A percentile compares a stretch with the other conserved stretches of the same genome.
phyloP scores from a whole-genome alignment of 2,329 filamentous ascomycete species.

The Aspergillus intermedius region DNA sequence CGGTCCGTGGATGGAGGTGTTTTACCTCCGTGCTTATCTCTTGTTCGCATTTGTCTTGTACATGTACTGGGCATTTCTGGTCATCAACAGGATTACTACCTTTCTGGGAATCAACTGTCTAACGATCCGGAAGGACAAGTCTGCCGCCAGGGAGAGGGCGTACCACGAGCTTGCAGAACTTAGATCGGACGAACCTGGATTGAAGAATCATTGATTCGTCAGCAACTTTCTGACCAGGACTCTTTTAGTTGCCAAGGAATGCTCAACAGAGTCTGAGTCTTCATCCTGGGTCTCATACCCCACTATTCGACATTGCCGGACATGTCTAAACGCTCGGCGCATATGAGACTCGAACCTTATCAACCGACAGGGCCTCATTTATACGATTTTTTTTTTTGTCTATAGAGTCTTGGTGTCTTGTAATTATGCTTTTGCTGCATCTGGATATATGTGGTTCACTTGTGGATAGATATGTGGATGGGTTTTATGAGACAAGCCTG shows the following conservation, averaged over 20 bases:
- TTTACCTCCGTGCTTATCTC: constrained; percentile 80
- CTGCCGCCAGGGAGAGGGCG: constrained; percentile 26
- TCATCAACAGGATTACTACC: constrained; percentile 84
- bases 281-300: too few relatives aligned
- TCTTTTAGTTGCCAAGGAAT: neutral
- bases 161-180: constrained; percentile 31
- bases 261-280: neutral
- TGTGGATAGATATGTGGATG: neutral
- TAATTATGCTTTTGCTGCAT: neutral
- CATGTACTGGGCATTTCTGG: constrained; percentile 84
- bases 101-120: constrained; percentile 92
- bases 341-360: too few relatives aligned
- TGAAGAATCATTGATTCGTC: constrained; percentile 15
- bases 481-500: neutral
- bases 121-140: constrained; percentile 57
- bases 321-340: too few relatives aligned
- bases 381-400: neutral
- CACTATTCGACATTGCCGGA: too few relatives aligned
- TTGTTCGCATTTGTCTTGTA: constrained; percentile 79
- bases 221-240: neutral
- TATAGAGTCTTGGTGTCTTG: neutral
- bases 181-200: constrained; percentile 6
- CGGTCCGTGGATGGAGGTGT: constrained; percentile 60
- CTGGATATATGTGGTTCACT: neutral
- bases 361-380: neutral